These are phyloP conservation scores for Pseudozyma flocculosa DNA, from an alignment of 1,284 basidiomycete species.

Conservation along the genomic window DNA sequence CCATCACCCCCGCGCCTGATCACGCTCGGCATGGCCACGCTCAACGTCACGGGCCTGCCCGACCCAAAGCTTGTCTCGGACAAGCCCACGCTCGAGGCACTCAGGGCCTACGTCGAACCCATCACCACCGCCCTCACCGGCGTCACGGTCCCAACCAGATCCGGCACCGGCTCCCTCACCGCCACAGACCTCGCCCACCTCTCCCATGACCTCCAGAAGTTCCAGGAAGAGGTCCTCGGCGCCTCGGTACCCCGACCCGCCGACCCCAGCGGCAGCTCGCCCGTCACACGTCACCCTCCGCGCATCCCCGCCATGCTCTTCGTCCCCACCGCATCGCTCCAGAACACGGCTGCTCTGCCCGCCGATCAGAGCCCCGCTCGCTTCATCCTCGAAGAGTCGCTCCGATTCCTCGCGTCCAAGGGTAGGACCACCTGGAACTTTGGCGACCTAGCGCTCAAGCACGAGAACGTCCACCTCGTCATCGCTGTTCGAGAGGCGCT, in stretches of 20 bases:
- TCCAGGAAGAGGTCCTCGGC: constrained; percentile 51
- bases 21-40: constrained; percentile 24
- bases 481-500: constrained; percentile 39
- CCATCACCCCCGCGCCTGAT: not conserved
- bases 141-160: constrained; percentile 12
- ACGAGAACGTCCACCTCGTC: constrained; percentile 42
- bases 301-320: constrained; percentile 48
- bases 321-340: constrained; percentile 37
- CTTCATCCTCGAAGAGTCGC: constrained; percentile 33
- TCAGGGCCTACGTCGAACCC: constrained; percentile 33
- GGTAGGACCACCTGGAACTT: constrained; percentile 36
- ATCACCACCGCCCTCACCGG: constrained; percentile 23
- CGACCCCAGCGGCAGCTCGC: constrained; percentile 21
- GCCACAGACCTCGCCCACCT: constrained; percentile 30
- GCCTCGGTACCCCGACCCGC: constrained; percentile 35
- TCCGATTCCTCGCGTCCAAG: constrained; percentile 33
- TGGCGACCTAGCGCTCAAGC: constrained; percentile 25
- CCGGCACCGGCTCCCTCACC: constrained; percentile 17
- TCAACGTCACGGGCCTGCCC: constrained; percentile 36
- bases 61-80: constrained; percentile 32
- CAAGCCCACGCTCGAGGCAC: constrained; percentile 24
- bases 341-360: constrained; percentile 23
- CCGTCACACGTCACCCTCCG: constrained; percentile 31
- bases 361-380: constrained; percentile 32
- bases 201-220: constrained; percentile 35